A percentile compares a stretch with the other conserved stretches of the same genome.
These are phyloP conservation scores for Fraxinus americana DNA, from an alignment of 257 asterid genomes.

Conservation along the genomic window DNA sequence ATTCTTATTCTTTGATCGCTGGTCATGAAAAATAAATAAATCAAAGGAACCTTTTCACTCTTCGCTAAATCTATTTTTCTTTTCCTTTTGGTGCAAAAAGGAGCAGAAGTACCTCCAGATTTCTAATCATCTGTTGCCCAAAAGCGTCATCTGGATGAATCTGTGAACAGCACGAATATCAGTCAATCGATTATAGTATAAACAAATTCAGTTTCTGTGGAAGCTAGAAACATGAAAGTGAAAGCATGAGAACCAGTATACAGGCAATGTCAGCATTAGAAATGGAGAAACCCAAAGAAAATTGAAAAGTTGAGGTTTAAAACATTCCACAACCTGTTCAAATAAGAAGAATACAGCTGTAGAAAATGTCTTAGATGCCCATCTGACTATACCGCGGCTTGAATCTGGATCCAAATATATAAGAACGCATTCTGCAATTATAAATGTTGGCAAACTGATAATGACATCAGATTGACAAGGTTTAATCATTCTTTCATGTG, in stretches of 20 bases:
- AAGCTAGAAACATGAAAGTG: background rate
- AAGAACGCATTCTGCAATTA: constrained; percentile 97
- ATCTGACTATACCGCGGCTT: constrained; percentile 71
- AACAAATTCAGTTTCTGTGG: constrained; percentile 13
- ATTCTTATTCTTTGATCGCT: background rate
- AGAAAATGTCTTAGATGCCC: constrained; percentile 91
- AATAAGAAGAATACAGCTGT: constrained; percentile 87
- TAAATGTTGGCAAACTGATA: constrained; percentile 98
- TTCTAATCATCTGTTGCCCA: too few species aligned
- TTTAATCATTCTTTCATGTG: constrained; percentile 12
- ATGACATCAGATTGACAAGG: constrained; percentile 57
- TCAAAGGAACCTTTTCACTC: background rate
- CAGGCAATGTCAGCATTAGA: background rate
- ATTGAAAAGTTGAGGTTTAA: constrained; percentile 16
- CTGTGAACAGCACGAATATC: too few species aligned
- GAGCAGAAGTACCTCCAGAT: too few species aligned
- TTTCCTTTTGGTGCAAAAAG: too few species aligned
- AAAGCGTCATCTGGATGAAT: too few species aligned
- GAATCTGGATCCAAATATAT: constrained; percentile 94
- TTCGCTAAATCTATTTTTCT: too few species aligned
- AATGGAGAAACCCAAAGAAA: constrained; percentile 16
- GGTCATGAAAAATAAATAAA: background rate
- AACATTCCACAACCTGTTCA: constrained; percentile 75
- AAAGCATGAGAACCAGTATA: background rate
- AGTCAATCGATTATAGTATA: constrained; percentile 15